Conservation (phyloP, 257 asterid species). For the Ballota nigra region DNA sequence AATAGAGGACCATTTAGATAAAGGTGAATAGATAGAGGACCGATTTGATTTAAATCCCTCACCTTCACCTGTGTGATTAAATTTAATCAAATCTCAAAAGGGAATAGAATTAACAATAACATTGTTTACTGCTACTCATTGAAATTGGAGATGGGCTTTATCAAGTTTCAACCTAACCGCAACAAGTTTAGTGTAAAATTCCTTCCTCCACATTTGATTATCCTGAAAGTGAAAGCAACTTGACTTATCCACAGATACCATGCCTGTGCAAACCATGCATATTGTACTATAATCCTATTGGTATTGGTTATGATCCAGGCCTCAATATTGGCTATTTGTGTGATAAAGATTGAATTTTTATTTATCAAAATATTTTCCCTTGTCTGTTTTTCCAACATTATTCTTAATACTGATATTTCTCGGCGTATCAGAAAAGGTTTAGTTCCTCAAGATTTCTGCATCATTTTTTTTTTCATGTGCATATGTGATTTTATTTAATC, state of each 20-base stretch:
- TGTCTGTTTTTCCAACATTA: neutral
- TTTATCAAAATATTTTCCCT: neutral
- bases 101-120: neutral
- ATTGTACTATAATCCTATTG: neutral
- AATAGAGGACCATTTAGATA: too few species aligned
- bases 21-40: too few species aligned
- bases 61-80: neutral
- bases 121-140: neutral
- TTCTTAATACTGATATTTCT: too few species aligned
- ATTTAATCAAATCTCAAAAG: neutral
- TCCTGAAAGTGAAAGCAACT: neutral
- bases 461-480: conserved; percentile 12
- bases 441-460: conserved; percentile 1
- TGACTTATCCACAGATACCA: neutral
- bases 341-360: too few species aligned
- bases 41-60: too few species aligned
- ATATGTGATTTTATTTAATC: conserved; percentile 33
- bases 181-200: neutral
- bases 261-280: neutral
- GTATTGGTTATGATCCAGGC: neutral
- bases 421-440: neutral
- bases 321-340: neutral
- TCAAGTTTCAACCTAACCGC: neutral
- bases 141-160: neutral
- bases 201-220: neutral